Percentiles rank a stretch among this genome's conserved stretches.
Conservation (phyloP, 305 asterid species). For the Fraxinus platypoda region DNA sequence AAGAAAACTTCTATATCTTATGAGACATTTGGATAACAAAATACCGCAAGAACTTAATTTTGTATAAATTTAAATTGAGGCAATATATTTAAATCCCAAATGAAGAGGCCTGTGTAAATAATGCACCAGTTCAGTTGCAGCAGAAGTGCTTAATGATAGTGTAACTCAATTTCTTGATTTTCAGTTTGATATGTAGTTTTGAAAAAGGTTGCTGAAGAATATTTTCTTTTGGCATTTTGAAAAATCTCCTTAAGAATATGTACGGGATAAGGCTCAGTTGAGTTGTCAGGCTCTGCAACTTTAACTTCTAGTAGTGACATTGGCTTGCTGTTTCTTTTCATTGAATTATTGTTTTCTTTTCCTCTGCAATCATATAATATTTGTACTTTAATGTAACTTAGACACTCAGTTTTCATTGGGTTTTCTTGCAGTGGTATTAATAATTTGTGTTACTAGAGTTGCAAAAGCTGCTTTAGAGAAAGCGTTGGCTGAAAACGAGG, state of each 20-base stretch:
- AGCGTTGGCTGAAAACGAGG: slow-evolving; percentile 90
- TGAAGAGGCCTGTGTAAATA: background rate
- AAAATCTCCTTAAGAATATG: background rate
- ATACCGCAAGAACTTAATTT: background rate
- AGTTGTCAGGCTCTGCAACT: background rate
- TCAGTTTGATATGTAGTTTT: too few relatives aligned
- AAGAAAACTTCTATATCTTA: background rate
- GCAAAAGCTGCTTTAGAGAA: slow-evolving; percentile 89
- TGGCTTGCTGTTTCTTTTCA: background rate
- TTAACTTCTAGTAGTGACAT: background rate
- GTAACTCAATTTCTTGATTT: too few relatives aligned
- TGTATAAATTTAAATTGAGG: background rate
- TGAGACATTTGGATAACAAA: background rate
- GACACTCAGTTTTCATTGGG: background rate
- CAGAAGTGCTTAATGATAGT: background rate
- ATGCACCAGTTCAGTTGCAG: background rate
- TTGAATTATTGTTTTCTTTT: background rate
- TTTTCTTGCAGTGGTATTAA: slow-evolving; percentile 53
- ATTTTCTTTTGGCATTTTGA: background rate
- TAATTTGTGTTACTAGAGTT: slow-evolving; percentile 69
- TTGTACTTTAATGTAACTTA: too few relatives aligned
- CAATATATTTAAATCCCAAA: background rate
- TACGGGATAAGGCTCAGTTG: background rate
- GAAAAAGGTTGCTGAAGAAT: background rate
- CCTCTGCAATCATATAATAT: background rate